These are phyloP conservation scores for Stagonosporopsis chrysanthemi DNA, from an alignment of 2,329 filamentous ascomycete species.

Conservation along the genomic window DNA sequence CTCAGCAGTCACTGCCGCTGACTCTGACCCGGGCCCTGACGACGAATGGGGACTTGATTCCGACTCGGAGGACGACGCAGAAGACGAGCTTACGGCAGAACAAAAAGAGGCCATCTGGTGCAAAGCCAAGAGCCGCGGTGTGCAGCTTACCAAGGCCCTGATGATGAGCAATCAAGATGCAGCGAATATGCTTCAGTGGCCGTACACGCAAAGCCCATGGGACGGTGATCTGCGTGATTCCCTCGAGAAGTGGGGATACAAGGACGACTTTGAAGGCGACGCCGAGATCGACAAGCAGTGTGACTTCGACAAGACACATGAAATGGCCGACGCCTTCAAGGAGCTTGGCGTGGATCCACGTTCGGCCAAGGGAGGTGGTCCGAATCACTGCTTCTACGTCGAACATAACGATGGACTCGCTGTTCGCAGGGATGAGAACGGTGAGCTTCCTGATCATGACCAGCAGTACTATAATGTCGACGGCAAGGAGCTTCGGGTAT, in stretches of 20 bases:
- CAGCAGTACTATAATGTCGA: conserved; percentile 18
- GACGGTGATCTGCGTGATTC: conserved; percentile 19
- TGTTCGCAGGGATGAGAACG: conserved; percentile 3
- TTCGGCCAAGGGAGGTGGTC: conserved; percentile 5
- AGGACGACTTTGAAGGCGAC: conserved; percentile 6
- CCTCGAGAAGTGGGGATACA: conserved; percentile 21
- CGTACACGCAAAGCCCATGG: conserved; percentile 14
- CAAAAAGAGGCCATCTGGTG: conserved; percentile 39
- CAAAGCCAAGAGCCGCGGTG: conserved; percentile 31
- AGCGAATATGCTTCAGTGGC: conserved; percentile 8
- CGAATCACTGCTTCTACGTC: conserved; percentile 21
- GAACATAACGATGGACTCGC: conserved; percentile 14
- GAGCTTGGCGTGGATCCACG: conserved; percentile 14
- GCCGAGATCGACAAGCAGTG: conserved; percentile 7
- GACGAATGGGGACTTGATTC: neutral
- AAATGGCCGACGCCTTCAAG: conserved; percentile 13
- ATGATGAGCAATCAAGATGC: conserved; percentile 20
- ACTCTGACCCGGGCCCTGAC: neutral
- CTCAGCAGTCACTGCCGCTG: neutral
- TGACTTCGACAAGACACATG: conserved; percentile 12
- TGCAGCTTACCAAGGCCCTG: conserved; percentile 20
- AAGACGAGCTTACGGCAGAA: neutral
- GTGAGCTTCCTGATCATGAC: conserved; percentile 2
- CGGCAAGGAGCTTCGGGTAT: conserved; percentile 13
- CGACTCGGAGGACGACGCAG: neutral